Evolutionary conservation across 139 green algal species (phyloP).

Genomic region (Closterium sp.): DNA sequence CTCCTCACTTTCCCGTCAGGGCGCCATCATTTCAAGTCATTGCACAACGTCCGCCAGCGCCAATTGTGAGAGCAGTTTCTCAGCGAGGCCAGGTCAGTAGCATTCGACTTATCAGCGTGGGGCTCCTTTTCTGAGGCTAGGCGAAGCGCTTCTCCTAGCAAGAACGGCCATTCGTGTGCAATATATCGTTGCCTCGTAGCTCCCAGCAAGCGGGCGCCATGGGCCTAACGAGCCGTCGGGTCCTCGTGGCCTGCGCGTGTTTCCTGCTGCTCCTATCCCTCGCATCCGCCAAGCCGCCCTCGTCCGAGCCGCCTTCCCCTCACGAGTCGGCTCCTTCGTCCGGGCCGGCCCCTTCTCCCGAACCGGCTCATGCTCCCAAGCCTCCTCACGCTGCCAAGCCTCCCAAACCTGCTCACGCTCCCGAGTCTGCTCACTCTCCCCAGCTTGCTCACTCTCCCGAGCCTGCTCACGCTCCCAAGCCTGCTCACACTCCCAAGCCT

Average conservation of each 20-base stretch:
- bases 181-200: neutral
- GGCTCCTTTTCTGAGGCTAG: too few relatives aligned
- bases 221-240: neutral
- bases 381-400: neutral
- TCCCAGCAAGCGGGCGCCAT: neutral
- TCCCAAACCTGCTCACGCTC: neutral
- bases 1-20: too few relatives aligned
- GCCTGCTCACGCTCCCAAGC: neutral
- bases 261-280: neutral
- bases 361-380: neutral
- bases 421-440: neutral
- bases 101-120: neutral
- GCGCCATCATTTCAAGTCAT: too few relatives aligned
- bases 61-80: neutral
- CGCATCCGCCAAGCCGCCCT: neutral
- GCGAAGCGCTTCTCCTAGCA: too few relatives aligned
- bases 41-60: too few relatives aligned
- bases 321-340: neutral
- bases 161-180: too few relatives aligned
- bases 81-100: neutral
- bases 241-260: neutral
- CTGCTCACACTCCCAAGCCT: neutral
- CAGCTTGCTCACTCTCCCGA: neutral
- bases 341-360: neutral
- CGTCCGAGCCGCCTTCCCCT: neutral